Base-by-base conservation (phyloP, 768 basidiomycete genomes). In the Porpolomopsis calyptriformis region DNA sequence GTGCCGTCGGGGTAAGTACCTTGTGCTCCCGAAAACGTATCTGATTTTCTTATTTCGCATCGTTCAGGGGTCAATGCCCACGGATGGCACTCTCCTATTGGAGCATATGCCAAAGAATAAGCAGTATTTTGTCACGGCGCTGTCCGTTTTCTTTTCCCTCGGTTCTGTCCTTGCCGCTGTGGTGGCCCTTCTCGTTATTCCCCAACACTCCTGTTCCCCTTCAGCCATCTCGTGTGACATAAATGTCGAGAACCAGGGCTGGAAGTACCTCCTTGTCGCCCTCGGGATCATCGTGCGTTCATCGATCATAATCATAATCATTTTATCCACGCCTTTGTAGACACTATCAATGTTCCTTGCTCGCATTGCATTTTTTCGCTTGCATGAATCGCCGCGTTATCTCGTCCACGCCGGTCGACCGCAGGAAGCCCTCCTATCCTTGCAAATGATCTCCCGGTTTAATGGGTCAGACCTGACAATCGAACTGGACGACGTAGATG, bases 121-220 rank as follows among this genome's bases (percentile, higher is more conserved):
- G 52, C 81, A 91, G 55, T 91, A 94, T 59, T 76, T 98, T 24
- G 82, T 97, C 44, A 94, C 90, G 0, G 85, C 83, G 0, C 74
- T 96, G 19, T 91, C 90, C 3, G 77, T 92, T n/a, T 98, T 97
- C 69, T 97, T 97, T 70, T 92, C 90, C 4, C 64, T 96, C 31
- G 94, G 94, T 38, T 82, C 93, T 0, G 88, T 98, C 35, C 60
- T 96, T 4, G 70, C 90, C 1, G 89, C 92, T 0, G 58, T 90
- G 8, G 77, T 93, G 27, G 89, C 80, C 29, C 74, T 93, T 26
- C 44, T 83, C 40, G 72, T 92, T 43, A 75, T 99, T 27, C 96
- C 96, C 1, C 65, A 71, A 12, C 72, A 76, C 53, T 86, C 86
- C 0, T 89, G 86, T 54, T 66, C 68, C n/a, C 57, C 60, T 19